phyloP scores from a whole-genome alignment of 78 protist genomes.

The Cavenderia fasciculata region DNA sequence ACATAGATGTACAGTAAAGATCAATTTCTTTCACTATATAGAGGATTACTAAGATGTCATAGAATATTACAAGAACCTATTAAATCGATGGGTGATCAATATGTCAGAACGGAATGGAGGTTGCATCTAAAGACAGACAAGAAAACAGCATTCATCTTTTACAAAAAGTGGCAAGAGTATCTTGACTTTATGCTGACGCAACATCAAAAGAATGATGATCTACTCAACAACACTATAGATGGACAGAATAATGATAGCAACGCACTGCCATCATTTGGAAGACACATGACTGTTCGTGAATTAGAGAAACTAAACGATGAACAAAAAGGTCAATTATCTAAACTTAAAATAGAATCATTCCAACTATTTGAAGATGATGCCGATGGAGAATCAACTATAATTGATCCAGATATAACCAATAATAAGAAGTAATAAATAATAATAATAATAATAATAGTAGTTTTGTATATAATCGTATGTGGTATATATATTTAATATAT shows the following conservation, averaged over 20 bases:
- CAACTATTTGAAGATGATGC: too few species aligned
- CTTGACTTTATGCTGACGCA: neutral
- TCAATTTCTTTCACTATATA: constrained; percentile 31
- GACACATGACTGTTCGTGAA: neutral
- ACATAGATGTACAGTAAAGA: neutral
- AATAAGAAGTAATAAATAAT: too few species aligned
- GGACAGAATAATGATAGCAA: neutral
- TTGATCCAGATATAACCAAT: too few species aligned
- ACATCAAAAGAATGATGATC: neutral
- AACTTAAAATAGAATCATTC: constrained; percentile 48
- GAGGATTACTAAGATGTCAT: constrained; percentile 42
- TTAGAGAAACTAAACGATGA: neutral
- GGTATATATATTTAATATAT: too few species aligned
- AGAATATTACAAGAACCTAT: constrained; percentile 61
- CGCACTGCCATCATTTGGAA: neutral
- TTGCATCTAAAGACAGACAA: constrained; percentile 31
- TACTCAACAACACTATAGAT: neutral
- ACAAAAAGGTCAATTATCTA: constrained; percentile 38
- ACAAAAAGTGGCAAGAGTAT: constrained; percentile 32
- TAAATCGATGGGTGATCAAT: constrained; percentile 76
- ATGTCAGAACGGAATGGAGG: constrained; percentile 57
- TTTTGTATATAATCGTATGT: too few species aligned
- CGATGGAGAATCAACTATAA: too few species aligned
- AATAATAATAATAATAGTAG: too few species aligned
- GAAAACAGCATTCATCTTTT: constrained; percentile 6